Evolutionary conservation across 345 rosid species (phyloP).

Genomic region (Gossypium thurberi): DNA sequence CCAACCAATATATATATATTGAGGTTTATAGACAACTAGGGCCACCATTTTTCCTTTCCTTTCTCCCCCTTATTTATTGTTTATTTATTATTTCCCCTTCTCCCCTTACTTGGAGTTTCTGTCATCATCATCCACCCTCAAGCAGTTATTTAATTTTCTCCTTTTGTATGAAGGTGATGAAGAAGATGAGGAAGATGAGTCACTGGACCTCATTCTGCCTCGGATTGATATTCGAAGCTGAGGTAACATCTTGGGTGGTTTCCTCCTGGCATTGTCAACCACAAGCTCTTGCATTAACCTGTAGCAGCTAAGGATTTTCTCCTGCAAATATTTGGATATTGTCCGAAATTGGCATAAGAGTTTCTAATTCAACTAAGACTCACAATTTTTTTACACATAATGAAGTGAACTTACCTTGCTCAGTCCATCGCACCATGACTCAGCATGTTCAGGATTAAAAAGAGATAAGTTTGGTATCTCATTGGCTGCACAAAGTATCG

Average conservation of each 20-base stretch:
- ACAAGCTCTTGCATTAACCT: slow-evolving; percentile 64
- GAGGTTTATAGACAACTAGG: slow-evolving; percentile 39
- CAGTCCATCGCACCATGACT: slow-evolving; percentile 94
- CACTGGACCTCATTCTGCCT: slow-evolving; percentile 51
- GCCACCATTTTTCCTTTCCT: slow-evolving; percentile 19
- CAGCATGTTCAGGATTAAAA: slow-evolving; percentile 58
- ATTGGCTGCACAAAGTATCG: slow-evolving; percentile 74
- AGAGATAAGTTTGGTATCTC: slow-evolving; percentile 74
- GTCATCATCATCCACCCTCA: slow-evolving; percentile 66
- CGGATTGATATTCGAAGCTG: slow-evolving; percentile 62
- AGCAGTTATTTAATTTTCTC: slow-evolving; percentile 57
- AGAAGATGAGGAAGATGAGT: slow-evolving; percentile 51
- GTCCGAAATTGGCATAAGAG: slow-evolving; percentile 4
- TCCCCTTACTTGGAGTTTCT: slow-evolving; percentile 43
- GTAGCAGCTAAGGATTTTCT: slow-evolving; percentile 74
- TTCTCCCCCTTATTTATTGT: too few species aligned
- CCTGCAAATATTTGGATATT: slow-evolving; percentile 37
- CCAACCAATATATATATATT: slow-evolving; percentile 7
- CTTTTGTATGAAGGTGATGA: slow-evolving; percentile 49
- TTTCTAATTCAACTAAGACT: background rate
- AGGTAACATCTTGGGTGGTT: slow-evolving; percentile 44
- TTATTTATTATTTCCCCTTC: slow-evolving; percentile 6
- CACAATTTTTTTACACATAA: background rate
- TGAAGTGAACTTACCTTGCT: slow-evolving; percentile 53
- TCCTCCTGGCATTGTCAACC: slow-evolving; percentile 38